Evolutionary conservation across 2,329 filamentous ascomycete genomes (phyloP).

Genomic region (Aspergillus nomiae): DNA sequence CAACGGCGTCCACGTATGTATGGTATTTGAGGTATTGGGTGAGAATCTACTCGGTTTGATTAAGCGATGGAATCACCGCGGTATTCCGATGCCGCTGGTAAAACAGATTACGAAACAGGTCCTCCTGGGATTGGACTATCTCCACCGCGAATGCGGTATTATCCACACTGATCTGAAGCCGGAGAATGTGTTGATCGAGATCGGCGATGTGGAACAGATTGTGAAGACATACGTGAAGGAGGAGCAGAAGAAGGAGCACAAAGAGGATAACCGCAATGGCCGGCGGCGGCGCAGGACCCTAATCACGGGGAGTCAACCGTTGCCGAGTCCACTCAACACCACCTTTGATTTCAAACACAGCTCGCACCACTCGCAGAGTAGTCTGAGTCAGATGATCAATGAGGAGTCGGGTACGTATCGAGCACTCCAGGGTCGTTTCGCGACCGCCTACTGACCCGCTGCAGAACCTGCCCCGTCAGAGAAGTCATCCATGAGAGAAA

Average conservation of each 20-base stretch:
- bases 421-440: constrained; percentile 34
- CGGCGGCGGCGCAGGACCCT: constrained; percentile 85
- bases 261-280: constrained; percentile 90
- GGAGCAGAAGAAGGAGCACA: constrained; percentile 64
- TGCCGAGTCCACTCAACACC: constrained; percentile 91
- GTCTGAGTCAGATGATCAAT: constrained; percentile 80
- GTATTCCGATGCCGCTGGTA: constrained; percentile 93
- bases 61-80: constrained; percentile 97
- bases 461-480: constrained; percentile 46
- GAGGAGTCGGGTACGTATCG: constrained; percentile 64
- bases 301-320: constrained; percentile 94
- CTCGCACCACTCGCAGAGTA: constrained; percentile 68
- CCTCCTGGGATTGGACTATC: constrained; percentile 88
- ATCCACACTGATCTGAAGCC: constrained; percentile 98
- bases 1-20: constrained; percentile 95
- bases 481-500: constrained; percentile 58
- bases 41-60: constrained; percentile 94
- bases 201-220: constrained; percentile 97
- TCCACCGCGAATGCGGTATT: constrained; percentile 97
- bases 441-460: constrained; percentile 34
- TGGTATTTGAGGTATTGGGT: constrained; percentile 97
- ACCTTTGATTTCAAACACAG: constrained; percentile 72
- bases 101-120: constrained; percentile 99
- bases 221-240: constrained; percentile 94
- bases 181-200: constrained; percentile 97